phyloP scores from a whole-genome alignment of 805 yeast species.

The Candida boidinii region DNA sequence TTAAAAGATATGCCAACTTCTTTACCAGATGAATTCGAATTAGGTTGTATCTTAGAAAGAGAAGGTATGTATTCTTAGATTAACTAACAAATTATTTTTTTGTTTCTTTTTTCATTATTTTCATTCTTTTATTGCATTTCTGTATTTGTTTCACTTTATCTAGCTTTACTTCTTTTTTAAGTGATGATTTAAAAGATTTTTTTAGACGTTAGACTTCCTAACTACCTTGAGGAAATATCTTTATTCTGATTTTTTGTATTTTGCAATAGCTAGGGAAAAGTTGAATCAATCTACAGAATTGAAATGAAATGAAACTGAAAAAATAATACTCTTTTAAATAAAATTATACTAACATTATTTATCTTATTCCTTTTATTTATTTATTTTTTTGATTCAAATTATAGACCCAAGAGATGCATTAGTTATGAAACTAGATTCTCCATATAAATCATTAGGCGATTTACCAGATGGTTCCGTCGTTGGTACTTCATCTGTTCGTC shows the following conservation, averaged over 20 bases:
- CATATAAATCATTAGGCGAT: constrained; percentile 57
- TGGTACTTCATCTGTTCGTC: constrained; percentile 90
- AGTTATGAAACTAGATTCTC: constrained; percentile 59
- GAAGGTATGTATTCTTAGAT: constrained; percentile 32
- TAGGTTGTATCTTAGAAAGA: constrained; percentile 80
- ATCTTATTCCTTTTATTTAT: neutral
- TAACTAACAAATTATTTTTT: neutral
- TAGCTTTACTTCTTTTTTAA: neutral
- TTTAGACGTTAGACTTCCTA: constrained; percentile 33
- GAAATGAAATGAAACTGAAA: constrained; percentile 1
- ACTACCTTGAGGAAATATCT: constrained; percentile 21
- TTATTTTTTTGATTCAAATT: constrained; percentile 3
- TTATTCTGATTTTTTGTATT: constrained; percentile 12
- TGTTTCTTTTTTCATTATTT: constrained; percentile 1
- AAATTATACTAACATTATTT: too few species aligned
- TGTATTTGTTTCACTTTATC: neutral
- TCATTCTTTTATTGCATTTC: neutral
- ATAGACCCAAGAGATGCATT: constrained; percentile 88
- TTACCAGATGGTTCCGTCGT: constrained; percentile 81
- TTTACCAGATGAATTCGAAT: constrained; percentile 80
- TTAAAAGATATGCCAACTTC: constrained; percentile 87
- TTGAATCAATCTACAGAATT: too few species aligned
- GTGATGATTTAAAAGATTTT: constrained; percentile 21
- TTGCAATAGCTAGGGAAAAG: too few species aligned
- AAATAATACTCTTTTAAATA: too few species aligned